phyloP scores from a whole-genome alignment of 352 stramenopile species.

The Phytophthora sp. region DNA sequence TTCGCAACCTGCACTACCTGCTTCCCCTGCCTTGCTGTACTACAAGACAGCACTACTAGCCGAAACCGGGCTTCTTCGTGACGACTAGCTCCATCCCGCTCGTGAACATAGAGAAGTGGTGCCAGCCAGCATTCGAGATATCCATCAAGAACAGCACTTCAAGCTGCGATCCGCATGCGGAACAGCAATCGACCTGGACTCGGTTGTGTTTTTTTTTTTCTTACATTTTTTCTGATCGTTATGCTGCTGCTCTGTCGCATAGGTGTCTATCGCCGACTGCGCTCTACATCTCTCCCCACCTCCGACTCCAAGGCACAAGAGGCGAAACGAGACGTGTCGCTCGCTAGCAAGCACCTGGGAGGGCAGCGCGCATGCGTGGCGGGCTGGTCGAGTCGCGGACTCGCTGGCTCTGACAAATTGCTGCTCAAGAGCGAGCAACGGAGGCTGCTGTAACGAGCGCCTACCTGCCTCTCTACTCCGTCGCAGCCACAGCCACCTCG shows the following conservation, averaged over 20 bases:
- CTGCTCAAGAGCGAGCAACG: conserved; percentile 9
- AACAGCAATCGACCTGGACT: not conserved
- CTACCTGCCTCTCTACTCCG: conserved; percentile 10
- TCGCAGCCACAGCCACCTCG: not conserved
- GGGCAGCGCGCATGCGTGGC: conserved; percentile 8
- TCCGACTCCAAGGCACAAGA: not conserved
- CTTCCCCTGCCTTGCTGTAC: no score
- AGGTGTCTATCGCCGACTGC: conserved; percentile 27
- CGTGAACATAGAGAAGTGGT: not conserved
- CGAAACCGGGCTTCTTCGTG: not conserved
- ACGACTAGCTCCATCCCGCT: no score
- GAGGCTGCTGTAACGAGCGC: conserved; percentile 29
- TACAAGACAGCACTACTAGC: no score
- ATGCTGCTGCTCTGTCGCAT: conserved; percentile 24
- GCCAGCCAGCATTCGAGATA: not conserved
- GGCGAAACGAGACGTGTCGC: conserved; percentile 11
- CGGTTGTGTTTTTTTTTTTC: conserved; percentile 13
- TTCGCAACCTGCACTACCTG: no score
- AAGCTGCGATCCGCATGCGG: not conserved
- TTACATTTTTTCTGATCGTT: conserved; percentile 27
- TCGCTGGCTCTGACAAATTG: not conserved
- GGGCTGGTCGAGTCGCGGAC: not conserved
- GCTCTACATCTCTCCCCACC: conserved; percentile 9
- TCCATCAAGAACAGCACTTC: not conserved
- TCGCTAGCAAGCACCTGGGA: conserved; percentile 26